Base-by-base conservation (phyloP, 345 rosid genomes). In the Diplotaxis tenuifolia region DNA sequence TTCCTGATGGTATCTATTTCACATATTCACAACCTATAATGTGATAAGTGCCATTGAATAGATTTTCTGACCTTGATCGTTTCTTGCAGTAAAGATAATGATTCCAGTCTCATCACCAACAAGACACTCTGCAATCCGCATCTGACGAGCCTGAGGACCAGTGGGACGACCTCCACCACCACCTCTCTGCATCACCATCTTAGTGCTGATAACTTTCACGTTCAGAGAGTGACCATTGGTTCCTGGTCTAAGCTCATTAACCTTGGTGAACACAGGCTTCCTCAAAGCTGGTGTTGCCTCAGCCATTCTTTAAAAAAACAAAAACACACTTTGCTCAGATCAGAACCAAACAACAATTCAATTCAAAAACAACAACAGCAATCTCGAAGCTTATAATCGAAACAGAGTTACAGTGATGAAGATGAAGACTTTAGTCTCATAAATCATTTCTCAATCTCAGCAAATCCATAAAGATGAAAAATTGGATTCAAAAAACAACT, bases 51-150 rank as follows among this genome's bases (percentile, higher is more conserved):
- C 27, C 49, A 34, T 2, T 6, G 49, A 61, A 61, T 5, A 34
- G n/a, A n/a, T n/a, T n/a, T n/a, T n/a, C n/a, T 71, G 58, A 92
- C 97, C 99, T 92, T 92, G 99, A 57, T 95, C 97, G 77, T 90
- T 90, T 73, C 99, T 85, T 20, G 99, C 96, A 0, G 92, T 86
- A 47, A 95, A 95, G 68, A 95, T 83, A 19, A 95, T 86, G 72
- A 92, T 84, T 66, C 96, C 97, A 0, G 97, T 91, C 80, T 92
- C 99, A 68, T 95, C 99, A 20, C 99, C 99, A 3, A 95, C 92
- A 81, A 95, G 79, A 75, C 90, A 85, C 79, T 95, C 99, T 1
- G 96, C 88, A 76, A 86, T 80, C n/a, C 90, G 81, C 88, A 87
- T 88, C 78, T 94, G 98, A 60, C 98, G 96, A 11, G 80, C 77